Percentiles rank a stretch among this genome's conserved stretches.
phyloP scores from a whole-genome alignment of 805 yeast species.

The Saturnispora gosingensis region DNA sequence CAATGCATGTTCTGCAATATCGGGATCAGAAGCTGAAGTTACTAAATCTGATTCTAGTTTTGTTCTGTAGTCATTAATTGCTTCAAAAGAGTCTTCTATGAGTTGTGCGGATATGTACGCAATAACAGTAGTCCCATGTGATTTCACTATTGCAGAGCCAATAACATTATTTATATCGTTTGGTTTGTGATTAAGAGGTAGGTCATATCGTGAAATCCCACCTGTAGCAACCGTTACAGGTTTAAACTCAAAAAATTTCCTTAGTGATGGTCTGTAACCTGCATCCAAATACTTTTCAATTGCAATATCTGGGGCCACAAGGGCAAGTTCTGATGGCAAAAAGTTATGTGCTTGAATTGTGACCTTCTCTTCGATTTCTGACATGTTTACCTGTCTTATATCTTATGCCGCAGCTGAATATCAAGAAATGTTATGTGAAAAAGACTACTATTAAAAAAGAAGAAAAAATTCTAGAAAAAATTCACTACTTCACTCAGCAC shows the following conservation, averaged over 20 bases:
- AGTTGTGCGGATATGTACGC: conserved; percentile 65
- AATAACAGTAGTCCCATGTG: conserved; percentile 65
- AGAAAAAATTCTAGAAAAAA: not conserved
- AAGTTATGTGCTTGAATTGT: conserved; percentile 43
- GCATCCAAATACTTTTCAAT: conserved; percentile 67
- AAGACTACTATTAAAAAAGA: not conserved
- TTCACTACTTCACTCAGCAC: not conserved
- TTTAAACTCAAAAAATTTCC: conserved; percentile 66
- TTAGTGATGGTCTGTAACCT: conserved; percentile 67
- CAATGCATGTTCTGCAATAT: conserved; percentile 9
- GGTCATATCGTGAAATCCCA: conserved; percentile 29
- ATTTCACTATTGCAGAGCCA: conserved; percentile 61
- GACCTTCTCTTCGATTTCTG: conserved; percentile 7
- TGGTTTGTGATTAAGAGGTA: conserved; percentile 15
- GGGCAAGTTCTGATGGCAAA: conserved; percentile 73
- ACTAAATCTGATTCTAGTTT: conserved; percentile 32
- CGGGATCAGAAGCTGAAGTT: conserved; percentile 10
- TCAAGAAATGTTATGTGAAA: not conserved
- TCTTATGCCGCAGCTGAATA: not conserved
- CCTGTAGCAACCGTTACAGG: conserved; percentile 35
- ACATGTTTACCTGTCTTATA: conserved; percentile 1
- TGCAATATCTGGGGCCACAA: conserved; percentile 79
- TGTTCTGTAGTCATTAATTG: conserved; percentile 33
- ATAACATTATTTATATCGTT: conserved; percentile 29
- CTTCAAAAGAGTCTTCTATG: conserved; percentile 42